Evolutionary conservation across 331 rosid species (phyloP), one percentile per base, ranked within the genome.

Genomic region (Spiraea crenata): DNA sequence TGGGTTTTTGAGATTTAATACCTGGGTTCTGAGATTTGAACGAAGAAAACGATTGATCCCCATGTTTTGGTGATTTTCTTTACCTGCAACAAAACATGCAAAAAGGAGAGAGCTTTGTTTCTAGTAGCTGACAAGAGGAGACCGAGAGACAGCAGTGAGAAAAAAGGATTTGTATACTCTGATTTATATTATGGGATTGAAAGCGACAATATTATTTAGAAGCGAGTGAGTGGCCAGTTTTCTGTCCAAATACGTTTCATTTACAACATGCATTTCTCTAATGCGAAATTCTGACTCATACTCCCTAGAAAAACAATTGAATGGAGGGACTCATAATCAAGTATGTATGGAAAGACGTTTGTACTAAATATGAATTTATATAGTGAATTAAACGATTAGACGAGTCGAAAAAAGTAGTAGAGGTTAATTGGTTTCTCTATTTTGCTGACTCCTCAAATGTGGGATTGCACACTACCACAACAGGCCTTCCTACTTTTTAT

Each of bases 21-120:
- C 88, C 83, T 81, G 82, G 70, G 72, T 69, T 64, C 75, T 72
- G 70, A 75, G 65, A 37, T 41, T 74, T 7, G 78, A 72, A 72
- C 88, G 77, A 50, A 84, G 72, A 54, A 84, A 70, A 2, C 64
- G 65, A 17, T 55, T 68, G 75, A 75, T 31, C 25, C 77, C 81
- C 81, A 84, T 84, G 6, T 71, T 59, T n/a, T 42, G 15, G 25
- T 35, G 19, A 0, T 57, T 20, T 56, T 7, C 13, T 20, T 58
- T 14, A 12, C 49, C 41, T 37, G 46, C 55, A 42, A 4, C 51
- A 51, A n/a, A 71, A 45, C 31, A 74, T 42, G 55, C 74, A 25
- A 9, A 31, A 71, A 63, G 42, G 1, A 55, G 13, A 65, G 72
- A 46, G 11, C 42, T 64, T 16, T 41, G 14, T 1, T 25, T 25